phyloP scores from a whole-genome alignment of 495 filamentous ascomycete genomes.

The Penicillium turbatum region DNA sequence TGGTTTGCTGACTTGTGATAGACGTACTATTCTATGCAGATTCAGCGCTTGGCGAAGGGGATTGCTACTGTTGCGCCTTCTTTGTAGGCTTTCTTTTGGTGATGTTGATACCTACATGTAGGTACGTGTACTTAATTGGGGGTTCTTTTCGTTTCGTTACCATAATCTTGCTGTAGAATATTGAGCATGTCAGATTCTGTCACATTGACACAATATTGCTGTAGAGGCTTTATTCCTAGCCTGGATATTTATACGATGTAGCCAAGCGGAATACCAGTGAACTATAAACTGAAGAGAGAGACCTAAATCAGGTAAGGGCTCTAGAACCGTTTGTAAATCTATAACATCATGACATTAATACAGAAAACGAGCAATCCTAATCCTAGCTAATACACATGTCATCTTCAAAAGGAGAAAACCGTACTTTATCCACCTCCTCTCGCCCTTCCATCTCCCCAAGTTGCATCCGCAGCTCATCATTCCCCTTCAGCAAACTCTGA shows the following conservation, averaged over 20 bases:
- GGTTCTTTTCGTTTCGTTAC: neutral
- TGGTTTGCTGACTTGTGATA: slow-evolving; percentile 12
- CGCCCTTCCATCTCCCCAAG: slow-evolving; percentile 6
- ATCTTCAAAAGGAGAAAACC: slow-evolving; percentile 5
- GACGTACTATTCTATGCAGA: slow-evolving; percentile 40
- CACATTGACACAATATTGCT: too few relatives aligned
- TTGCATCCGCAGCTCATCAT: slow-evolving; percentile 11
- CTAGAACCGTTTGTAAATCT: too few relatives aligned
- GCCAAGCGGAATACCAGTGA: too few relatives aligned
- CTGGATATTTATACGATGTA: too few relatives aligned
- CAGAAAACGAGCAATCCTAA: neutral
- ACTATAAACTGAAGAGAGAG: too few relatives aligned
- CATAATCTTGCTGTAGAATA: too few relatives aligned
- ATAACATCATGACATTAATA: too few relatives aligned
- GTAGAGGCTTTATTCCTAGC: too few relatives aligned
- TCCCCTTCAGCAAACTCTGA: slow-evolving; percentile 9
- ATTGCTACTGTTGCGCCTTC: slow-evolving; percentile 31
- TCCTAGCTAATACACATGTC: neutral
- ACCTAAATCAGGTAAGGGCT: too few relatives aligned
- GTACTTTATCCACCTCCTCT: slow-evolving; percentile 1
- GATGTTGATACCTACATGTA: too few relatives aligned
- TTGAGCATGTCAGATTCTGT: too few relatives aligned
- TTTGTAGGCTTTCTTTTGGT: slow-evolving; percentile 3
- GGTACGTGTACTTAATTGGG: too few relatives aligned
- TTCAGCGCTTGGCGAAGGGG: slow-evolving; percentile 36